Base-by-base conservation (phyloP, 495 filamentous ascomycete genomes). In the Aspergillus incahuasiensis region DNA sequence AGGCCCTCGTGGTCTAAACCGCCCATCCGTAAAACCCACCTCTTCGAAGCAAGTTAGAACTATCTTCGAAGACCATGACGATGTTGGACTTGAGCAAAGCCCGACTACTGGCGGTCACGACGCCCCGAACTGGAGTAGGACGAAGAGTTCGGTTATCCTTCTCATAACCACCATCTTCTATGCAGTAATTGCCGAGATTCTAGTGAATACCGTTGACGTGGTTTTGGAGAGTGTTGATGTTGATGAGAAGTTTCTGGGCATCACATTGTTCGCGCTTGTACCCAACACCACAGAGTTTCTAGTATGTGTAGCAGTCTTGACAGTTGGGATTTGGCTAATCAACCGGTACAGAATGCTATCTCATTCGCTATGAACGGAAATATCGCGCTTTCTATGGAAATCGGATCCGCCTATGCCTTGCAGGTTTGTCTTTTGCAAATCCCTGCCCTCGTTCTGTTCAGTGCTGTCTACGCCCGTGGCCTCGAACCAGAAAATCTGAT, bases 341-440 rank as follows among this genome's bases (percentile, higher is more conserved):
- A 65, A 81, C 66, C 12, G 24, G 8, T 21, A 44, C 63, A 94
- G 89, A 99, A 99, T 67, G 94, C 95, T 65, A 97, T 99, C 54
- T 96, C 91, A 2, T 99, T 99, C 69, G 94, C 94, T 41, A 99
- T 99, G 95, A 97, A 99, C 63, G 94, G 94, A n/a, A 99, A 99
- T 71, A 97, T 99, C 65, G 94, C 94, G 0, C 79, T 99, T 22
- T 95, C 90, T 40, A 97, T 99, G 95, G 94, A 99, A 68, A 97
- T 99, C 59, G 94, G 94, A 59, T 96, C 91, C 0, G 92, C 92
- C 30, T 99, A 99, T 61, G 95, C 95, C 6, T 78, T 99, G 38
- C 94, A 99, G 69, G 94, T 99, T 54, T 96, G 91, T 70, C 82
- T 99, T n/a, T 78, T 99, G 24, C 94, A 99, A 66, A 91, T 97